Conservation (phyloP, 2,329 filamentous ascomycete genomes). For the Talaromyces atroroseus region DNA sequence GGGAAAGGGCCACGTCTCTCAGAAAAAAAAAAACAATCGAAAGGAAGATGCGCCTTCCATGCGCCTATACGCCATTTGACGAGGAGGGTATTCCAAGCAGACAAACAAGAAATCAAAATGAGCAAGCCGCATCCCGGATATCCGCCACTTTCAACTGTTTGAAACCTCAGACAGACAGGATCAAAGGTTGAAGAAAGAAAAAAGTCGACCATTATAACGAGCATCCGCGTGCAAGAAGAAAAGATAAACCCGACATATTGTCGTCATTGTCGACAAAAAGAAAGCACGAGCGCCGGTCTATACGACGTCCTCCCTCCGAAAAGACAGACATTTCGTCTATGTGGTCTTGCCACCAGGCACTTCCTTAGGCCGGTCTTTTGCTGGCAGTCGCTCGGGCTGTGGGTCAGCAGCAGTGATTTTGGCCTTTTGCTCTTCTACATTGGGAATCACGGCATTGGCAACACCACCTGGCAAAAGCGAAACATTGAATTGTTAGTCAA, state of each 20-base stretch:
- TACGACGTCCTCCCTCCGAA: neutral
- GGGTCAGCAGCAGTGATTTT: constrained; percentile 7
- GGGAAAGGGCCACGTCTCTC: neutral
- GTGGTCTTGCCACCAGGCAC: constrained; percentile 12
- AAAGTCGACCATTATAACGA: neutral
- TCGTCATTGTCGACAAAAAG: too few species aligned
- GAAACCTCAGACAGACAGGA: too few species aligned
- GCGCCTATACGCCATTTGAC: constrained; percentile 3
- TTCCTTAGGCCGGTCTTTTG: constrained; percentile 25
- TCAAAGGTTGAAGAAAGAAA: neutral
- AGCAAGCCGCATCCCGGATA: neutral
- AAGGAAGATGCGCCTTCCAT: neutral
- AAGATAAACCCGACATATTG: too few species aligned
- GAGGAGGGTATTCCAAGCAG: constrained; percentile 9
- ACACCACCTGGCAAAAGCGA: constrained; percentile 25
- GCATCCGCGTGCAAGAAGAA: too few species aligned
- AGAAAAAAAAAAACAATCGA: neutral
- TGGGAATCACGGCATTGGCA: constrained; percentile 32
- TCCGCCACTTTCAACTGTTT: neutral
- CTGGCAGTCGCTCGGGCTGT: constrained; percentile 18
- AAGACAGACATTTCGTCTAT: neutral
- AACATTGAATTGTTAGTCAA: neutral
- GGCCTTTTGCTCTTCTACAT: constrained; percentile 13
- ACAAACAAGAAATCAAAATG: neutral
- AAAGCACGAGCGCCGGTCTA: too few species aligned